These are phyloP conservation scores for Nemania sp. DNA, from an alignment of 2,329 filamentous ascomycete species.

Conservation along the genomic window DNA sequence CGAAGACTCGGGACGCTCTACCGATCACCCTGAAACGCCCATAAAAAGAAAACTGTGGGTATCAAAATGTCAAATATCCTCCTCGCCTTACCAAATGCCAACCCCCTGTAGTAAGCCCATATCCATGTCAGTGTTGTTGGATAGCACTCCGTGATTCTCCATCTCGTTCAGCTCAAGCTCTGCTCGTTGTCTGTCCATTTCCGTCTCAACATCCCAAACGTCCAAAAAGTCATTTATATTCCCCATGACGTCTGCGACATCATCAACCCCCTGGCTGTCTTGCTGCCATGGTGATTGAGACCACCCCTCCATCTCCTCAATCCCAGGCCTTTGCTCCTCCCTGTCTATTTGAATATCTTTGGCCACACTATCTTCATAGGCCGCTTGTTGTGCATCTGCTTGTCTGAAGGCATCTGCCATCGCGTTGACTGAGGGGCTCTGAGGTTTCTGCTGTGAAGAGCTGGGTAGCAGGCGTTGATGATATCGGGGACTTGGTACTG, in stretches of 20 bases:
- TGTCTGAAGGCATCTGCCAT: conserved; percentile 56
- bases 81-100: conserved; percentile 20
- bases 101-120: conserved; percentile 12
- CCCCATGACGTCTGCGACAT: conserved; percentile 51
- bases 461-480: conserved; percentile 47
- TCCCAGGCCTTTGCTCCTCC: conserved; percentile 12
- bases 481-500: conserved; percentile 18
- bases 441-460: conserved; percentile 47
- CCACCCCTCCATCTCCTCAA: conserved; percentile 5
- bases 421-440: conserved; percentile 49
- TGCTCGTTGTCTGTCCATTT: conserved; percentile 39
- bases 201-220: conserved; percentile 46
- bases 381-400: conserved; percentile 44
- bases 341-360: conserved; percentile 15
- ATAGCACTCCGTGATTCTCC: neutral
- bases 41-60: conserved; percentile 13
- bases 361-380: neutral
- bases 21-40: neutral
- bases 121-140: conserved; percentile 12
- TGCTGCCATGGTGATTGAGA: conserved; percentile 40
- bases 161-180: conserved; percentile 5
- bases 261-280: conserved; percentile 46
- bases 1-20: neutral
- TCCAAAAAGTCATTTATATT: conserved; percentile 53
- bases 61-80: conserved; percentile 20